Evolutionary conservation across 306 rosid genomes (phyloP), one percentile per base, ranked within the genome.

Genomic region (Trifolium dubium): DNA sequence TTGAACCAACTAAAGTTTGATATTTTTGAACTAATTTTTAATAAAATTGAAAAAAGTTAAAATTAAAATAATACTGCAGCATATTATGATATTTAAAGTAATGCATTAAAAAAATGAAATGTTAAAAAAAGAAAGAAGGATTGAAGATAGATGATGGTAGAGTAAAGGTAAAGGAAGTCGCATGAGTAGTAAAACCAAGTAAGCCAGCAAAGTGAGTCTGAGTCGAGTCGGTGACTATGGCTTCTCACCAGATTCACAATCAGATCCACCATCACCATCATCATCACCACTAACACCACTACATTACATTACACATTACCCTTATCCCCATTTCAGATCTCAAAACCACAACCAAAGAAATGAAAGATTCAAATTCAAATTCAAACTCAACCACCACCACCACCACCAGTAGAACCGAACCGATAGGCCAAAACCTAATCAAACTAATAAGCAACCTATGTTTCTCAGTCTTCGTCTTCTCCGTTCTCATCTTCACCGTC

Each of bases 391-490:
- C 32, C 10, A 34, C n/a, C 14, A 46, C 12, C 43, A 50, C 5
- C 15, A 35, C 8, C 32, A 61, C 5, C n/a, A 35, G 3, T 53
- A 53, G 39, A 65, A 47, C 76, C 19, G 96, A 91, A 90, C 97
- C 96, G 66, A 80, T 92, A 2, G 99, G 87, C 70, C 99, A 95
- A 53, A 90, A 90, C 86, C 83, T 95, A 2, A 90, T 95, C 5
- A 95, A 90, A 77, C 88, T 92, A 1, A 92, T 95, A 10, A 87
- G 96, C 85, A 92, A 92, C 28, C 89, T 92, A 23, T 95, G 99
- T 64, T 95, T 95, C 87, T 90, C 99, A 0, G 78, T 89, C 15
- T 94, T 94, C 67, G 99, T 94, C 1, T 92, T 94, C 80, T 84
- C 96, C 0, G 99, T 95, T 0, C 88, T 95, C 46, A 87, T 95